Evolutionary conservation across 2,329 filamentous ascomycete species (phyloP), one percentile per base, ranked within the genome.

Genomic region (Curvularia eragrostidis): DNA sequence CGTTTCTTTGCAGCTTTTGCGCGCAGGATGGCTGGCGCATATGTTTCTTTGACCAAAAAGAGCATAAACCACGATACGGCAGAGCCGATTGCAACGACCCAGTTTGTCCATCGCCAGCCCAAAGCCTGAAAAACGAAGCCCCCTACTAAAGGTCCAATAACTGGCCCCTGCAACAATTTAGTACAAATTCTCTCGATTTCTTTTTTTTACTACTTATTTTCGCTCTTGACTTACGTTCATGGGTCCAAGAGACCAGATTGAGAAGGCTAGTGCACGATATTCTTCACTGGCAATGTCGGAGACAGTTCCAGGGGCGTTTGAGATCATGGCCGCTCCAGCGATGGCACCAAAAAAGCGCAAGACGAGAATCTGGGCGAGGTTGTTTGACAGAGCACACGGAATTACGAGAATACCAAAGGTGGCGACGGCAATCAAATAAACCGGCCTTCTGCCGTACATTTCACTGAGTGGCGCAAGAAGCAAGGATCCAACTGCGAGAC

Each of bases 81-180:
- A 0, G 85, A 84, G 9, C 91, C 82, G 50, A 96, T 93, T 68
- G 72, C 72, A 8, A 74, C 68, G 0, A 75, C 82, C 90, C 91
- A 96, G 70, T 91, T 90, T 36, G 89, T 89, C 91, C 92, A 97
- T 28, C 93, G 81, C 93, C 93, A 97, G 10, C 91, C 92, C 2
- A 95, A 80, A 62, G 89, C 87, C 74, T 93, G 83, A 64, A 81
- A 91, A 1, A 90, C 85, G 65, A 96, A 96, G 0, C 93, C 93
- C 21, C 93, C 93, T 32, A 97, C 88, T 0, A 93, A 78, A 0
- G 90, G 89, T 0, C 89, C 70, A 1, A 74, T 44, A 78, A 90
- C 15, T 0, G 71, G 72, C 0, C 90, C 93, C 70, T 26, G 24
- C 24, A 26, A n/a, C 7, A 26, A 3, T 3, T 26, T 26, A 26